Base-by-base conservation (phyloP, 345 rosid genomes). In the Eutrema heterophyllum region DNA sequence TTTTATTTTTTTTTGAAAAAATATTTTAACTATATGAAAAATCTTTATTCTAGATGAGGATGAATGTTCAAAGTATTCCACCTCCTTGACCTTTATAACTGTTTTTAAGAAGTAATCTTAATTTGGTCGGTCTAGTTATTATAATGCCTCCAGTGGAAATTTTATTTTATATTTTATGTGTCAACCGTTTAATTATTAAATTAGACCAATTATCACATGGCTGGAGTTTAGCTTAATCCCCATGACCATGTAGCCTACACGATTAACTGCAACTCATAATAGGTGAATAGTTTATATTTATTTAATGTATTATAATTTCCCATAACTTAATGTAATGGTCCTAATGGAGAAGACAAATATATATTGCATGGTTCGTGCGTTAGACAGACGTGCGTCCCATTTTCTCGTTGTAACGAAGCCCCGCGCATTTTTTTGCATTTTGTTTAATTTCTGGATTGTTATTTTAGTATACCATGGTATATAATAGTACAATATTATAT, bases 241-340 rank as follows among this genome's bases (percentile, higher is more conserved):
- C 80, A 77, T 77, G 80, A n/a, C 53, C 80, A 77, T 77, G 80
- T 71, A 77, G 48, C 71, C 12, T 12, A 57, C 76, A 77, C 80
- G 80, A 77, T 50, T 38, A 55, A 62, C 66, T 63, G 64, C 61
- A 75, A 41, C 56, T 44, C 66, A 69, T 60, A 43, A 52, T 75
- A 41, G 52, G 59, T 45, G 46, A 70, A 44, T 55, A 3, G n/a
- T 36, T 54, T 21, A 18, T 16, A 30, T 7, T 32, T 12, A 11
- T 52, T 10, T 33, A 16, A 15, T 64, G 43, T n/a, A 24, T 38
- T 62, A 60, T 48, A 3, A 5, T 52, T 56, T 53, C 59, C 71
- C 77, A 71, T 76, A 64, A 70, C 14, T 18, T 71, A 64, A 59
- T 56, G 80, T 65, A 64, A 57, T n/a, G n/a, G n/a, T n/a, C n/a